Evolutionary conservation across 805 yeast species (phyloP), one percentile per base, ranked within the genome.

Genomic region (Babjeviella inositovora): DNA sequence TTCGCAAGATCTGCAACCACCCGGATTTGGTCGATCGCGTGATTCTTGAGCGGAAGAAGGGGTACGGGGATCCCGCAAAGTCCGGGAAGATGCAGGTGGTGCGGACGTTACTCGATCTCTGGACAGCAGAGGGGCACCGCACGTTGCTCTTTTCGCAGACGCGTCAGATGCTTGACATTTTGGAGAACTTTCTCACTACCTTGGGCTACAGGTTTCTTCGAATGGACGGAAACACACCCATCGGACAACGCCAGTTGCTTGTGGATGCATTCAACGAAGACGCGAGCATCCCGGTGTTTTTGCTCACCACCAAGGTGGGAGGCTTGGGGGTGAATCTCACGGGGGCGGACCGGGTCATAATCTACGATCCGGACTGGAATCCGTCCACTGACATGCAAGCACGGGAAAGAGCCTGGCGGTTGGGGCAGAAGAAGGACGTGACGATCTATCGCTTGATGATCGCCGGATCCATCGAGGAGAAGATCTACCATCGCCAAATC

Each of bases 311-410:
- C 1, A 68, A 87, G 38, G 98, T 90, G 5, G 98, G 98, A 11
- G 98, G 98, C 0, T 52, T 90, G 18, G 98, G 98, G 11, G 80
- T 87, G 2, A 87, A 87, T 43, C 45, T 87, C 21, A 87, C 95
- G 0, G 97, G 97, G 3, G 97, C 98, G 0, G 84, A 84, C 33
- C 53, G 97, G 21, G 95, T 87, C 8, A 81, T 87, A 12, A 87
- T 87, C 9, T 87, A 65, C 42, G 98, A 87, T 39, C 98, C 98
- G 0, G 97, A 90, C 47, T 87, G 98, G 98, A 87, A 87, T 39
- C 98, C 98, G 1, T 82, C 95, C 1, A 90, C 97, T 0, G 98
- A 87, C 51, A 62, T 85, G 29, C 98, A 87, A 47, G 98, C 98
- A 0, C 58, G 97, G 29, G 98, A 87, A 43, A 52, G 98, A 23